Percentiles rank a stretch among this genome's conserved stretches.
These are phyloP conservation scores for Schizosaccharomyces pombe DNA, from an alignment of 805 yeast species.

Conservation along the genomic window DNA sequence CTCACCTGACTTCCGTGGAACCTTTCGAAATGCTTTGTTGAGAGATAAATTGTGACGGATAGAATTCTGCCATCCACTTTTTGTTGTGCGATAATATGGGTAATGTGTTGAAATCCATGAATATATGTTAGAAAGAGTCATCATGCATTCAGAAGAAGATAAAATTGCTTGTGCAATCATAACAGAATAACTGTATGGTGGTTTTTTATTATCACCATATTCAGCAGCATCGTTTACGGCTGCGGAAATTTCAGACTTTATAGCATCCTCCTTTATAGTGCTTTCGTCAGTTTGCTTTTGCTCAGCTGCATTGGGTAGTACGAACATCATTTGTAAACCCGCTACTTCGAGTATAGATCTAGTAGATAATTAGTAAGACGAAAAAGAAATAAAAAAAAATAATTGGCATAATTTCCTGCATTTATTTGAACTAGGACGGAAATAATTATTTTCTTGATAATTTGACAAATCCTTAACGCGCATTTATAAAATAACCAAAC, in stretches of 20 bases:
- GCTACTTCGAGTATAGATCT: slow-evolving; percentile 73
- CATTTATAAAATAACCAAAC: too few relatives aligned
- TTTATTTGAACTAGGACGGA: too few relatives aligned
- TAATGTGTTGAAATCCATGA: slow-evolving; percentile 72
- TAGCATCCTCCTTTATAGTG: slow-evolving; percentile 7
- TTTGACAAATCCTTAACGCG: too few relatives aligned
- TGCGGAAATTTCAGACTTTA: slow-evolving; percentile 1
- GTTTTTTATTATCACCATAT: slow-evolving; percentile 41
- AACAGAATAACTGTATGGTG: slow-evolving; percentile 91
- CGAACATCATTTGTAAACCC: slow-evolving; percentile 97
- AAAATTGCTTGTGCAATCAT: slow-evolving; percentile 95
- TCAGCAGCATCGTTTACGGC: background rate
- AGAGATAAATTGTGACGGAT: slow-evolving; percentile 84
- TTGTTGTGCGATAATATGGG: slow-evolving; percentile 75
- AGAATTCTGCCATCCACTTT: slow-evolving; percentile 96
- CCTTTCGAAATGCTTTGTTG: slow-evolving; percentile 93
- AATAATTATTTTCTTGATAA: too few relatives aligned
- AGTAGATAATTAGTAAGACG: too few relatives aligned
- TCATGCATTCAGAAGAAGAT: slow-evolving; percentile 64
- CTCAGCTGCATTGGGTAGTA: slow-evolving; percentile 44
- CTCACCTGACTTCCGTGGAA: slow-evolving; percentile 81
- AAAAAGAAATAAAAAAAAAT: too few relatives aligned
- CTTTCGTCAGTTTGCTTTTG: slow-evolving; percentile 19
- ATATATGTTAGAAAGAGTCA: slow-evolving; percentile 78
- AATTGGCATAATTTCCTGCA: too few relatives aligned